A percentile compares a stretch with the other conserved stretches of the same genome.
Conservation (phyloP, 805 yeast genomes). For the Cephaloascus albidus region DNA sequence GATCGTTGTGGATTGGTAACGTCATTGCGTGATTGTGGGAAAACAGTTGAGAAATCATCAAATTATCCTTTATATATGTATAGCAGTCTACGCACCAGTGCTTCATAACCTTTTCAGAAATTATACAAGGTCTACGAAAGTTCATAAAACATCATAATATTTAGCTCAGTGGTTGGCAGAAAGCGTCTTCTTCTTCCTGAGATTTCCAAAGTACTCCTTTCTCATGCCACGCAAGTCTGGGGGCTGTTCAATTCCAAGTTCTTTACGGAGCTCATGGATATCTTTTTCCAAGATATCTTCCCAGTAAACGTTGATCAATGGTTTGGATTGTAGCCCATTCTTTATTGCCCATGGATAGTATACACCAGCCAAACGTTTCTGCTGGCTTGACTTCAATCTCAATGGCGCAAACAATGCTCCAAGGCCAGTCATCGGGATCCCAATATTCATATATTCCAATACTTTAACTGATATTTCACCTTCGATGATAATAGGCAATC, state of each 20-base stretch:
- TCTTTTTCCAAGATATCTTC: constrained; percentile 70
- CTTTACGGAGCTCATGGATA: constrained; percentile 59
- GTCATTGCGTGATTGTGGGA: background rate
- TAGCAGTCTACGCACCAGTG: no score
- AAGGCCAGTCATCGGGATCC: constrained; percentile 91
- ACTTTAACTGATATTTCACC: constrained; percentile 96
- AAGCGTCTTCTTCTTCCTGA: background rate
- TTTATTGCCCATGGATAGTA: constrained; percentile 84
- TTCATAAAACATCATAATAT: no score
- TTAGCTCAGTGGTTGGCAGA: background rate
- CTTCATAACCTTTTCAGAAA: no score
- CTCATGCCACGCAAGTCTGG: constrained; percentile 64
- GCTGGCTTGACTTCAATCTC: constrained; percentile 56
- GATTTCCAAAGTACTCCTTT: constrained; percentile 9
- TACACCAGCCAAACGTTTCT: constrained; percentile 50
- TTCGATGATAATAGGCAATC: constrained; percentile 83
- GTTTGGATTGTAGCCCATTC: constrained; percentile 64
- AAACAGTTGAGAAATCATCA: no score
- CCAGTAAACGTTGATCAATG: constrained; percentile 88
- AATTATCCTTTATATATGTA: no score
- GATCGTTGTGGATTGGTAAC: background rate
- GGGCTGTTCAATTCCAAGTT: constrained; percentile 68
- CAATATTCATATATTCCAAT: constrained; percentile 85
- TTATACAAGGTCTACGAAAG: no score
- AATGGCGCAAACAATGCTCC: constrained; percentile 89